Conservation (phyloP, 2,329 filamentous ascomycete species). For the Verticillium isaacii region DNA sequence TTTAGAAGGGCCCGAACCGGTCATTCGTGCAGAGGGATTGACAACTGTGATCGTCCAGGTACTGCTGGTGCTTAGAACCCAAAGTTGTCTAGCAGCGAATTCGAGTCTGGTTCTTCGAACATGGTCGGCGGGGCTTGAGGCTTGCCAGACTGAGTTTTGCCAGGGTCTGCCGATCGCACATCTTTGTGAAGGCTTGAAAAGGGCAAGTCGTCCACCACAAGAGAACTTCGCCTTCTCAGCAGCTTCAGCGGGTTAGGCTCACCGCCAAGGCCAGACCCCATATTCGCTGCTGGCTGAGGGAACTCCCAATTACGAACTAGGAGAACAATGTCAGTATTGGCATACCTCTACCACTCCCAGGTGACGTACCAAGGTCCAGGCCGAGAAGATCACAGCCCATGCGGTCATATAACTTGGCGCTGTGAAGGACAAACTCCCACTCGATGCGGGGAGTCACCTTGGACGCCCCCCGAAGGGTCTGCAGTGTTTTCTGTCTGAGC, state of each 20-base stretch:
- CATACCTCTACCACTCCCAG: neutral
- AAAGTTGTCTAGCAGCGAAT: slow-evolving; percentile 85
- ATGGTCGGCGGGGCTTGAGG: slow-evolving; percentile 63
- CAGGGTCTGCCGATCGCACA: slow-evolving; percentile 35
- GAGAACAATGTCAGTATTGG: neutral
- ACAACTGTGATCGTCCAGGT: neutral
- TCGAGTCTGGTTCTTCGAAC: slow-evolving; percentile 90
- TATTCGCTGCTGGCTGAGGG: slow-evolving; percentile 40
- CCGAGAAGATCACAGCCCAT: slow-evolving; percentile 94
- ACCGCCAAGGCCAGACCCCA: slow-evolving; percentile 32
- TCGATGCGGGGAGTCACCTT: slow-evolving; percentile 75
- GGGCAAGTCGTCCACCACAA: slow-evolving; percentile 74
- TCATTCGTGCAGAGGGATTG: too few relatives aligned
- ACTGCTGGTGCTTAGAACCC: slow-evolving; percentile 59
- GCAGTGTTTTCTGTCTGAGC: slow-evolving; percentile 73
- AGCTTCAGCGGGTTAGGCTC: slow-evolving; percentile 62
- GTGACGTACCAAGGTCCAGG: slow-evolving; percentile 66
- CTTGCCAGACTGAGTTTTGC: slow-evolving; percentile 37
- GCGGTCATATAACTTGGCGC: slow-evolving; percentile 75
- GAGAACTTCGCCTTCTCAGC: slow-evolving; percentile 65
- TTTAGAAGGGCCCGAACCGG: too few relatives aligned
- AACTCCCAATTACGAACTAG: slow-evolving; percentile 79
- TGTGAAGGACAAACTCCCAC: slow-evolving; percentile 86
- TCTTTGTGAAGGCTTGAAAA: slow-evolving; percentile 34
- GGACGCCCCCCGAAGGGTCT: slow-evolving; percentile 80